Base-by-base conservation (phyloP, 164 flowering plant species). In the Houttuynia cordata region DNA sequence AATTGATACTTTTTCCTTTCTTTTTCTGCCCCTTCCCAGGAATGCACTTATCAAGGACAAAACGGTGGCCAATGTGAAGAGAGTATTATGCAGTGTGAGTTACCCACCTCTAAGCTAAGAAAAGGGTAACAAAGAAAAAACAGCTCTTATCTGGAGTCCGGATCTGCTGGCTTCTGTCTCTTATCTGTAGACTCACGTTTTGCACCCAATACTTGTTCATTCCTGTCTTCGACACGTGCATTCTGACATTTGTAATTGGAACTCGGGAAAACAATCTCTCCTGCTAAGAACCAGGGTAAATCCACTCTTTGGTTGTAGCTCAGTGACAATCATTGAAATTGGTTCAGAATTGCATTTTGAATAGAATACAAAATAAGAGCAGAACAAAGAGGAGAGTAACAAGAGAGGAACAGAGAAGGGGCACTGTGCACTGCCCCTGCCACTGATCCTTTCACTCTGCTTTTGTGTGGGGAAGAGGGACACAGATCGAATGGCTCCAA, bases 401-500 rank as follows among this genome's bases (percentile, higher is more conserved):
- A 42, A 14, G 9, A 30, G 14, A 39, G 22, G 45, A 66, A 60
- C 53, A 51, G 41, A 59, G 63, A 9, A 18, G 22, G 73, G 51
- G 68, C 56, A 51, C 64, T 70, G 73, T 69, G 71, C 64, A 67
- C 61, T 51, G 62, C 53, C 42, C 57, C 60, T 60, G 34, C 15
- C 57, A 54, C 14, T 21, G 73, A 70, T 68, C 40, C 59, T 21
- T 53, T 55, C 60, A 23, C 54, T 53, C 53, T 74, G 78, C 73
- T 73, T 22, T 17, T 12, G 4, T 23, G 76, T 71, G 78, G 71
- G 78, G 62, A 72, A 73, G 58, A 73, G 76, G 82, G 73, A 80
- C 79, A 81, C 79, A 78, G 62, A 73, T 77, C 74, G 69, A 82
- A 79, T 78, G 94, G 88, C 65, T 70, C 61, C 52, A 66, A 79